Base-by-base conservation (phyloP, 495 filamentous ascomycete species). In the Hypoxylon lienhwacheense region DNA sequence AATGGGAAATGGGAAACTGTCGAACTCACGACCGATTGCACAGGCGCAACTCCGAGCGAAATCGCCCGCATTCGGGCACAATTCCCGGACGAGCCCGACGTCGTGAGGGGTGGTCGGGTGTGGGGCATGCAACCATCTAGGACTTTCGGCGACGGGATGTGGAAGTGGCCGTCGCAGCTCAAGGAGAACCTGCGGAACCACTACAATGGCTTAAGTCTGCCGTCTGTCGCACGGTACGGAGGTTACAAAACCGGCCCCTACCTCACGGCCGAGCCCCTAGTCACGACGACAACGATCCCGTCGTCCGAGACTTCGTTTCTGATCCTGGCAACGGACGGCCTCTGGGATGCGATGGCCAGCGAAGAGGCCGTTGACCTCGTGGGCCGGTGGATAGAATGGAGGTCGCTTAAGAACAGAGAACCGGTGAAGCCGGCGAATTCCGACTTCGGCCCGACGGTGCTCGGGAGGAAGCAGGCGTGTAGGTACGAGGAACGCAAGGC, bases 241-340 rank as follows among this genome's bases (percentile, higher is more conserved):
- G 48, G 40, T 5, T 71, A 67, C 46, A 66, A 64, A 21, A 81
- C 81, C 0, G 84, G 84, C 20, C 85, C 84, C 1, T 88, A 87
- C 66, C 63, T 86, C 25, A 86, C 81, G 1, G 85, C 85, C 2
- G 75, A 82, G 65, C 85, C 85, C 0, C 79, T 80, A 4, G 74
- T 88, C 28, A 82, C 77, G 0, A 81, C 77, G 25, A 80, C 73
- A 0, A 66, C 70, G 51, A 71, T 88, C 19, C 64, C 81, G 20
- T 57, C 71, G 0, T 63, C 58, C 0, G 19, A 46, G 17, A 54
- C 59, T 0, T 78, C 79, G 12, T 87, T 88, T 53, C 37, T 87
- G 40, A 82, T 89, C 43, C 69, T 87, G 60, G 84, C 81, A 12
- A 78, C 75, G 2, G 84, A 87, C 53, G 85, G 85, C 3, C 42